A percentile compares a stretch with the other conserved stretches of the same genome.
Evolutionary conservation across 768 basidiomycete genomes (phyloP).

Genomic region (Boletus tylopilopsis): DNA sequence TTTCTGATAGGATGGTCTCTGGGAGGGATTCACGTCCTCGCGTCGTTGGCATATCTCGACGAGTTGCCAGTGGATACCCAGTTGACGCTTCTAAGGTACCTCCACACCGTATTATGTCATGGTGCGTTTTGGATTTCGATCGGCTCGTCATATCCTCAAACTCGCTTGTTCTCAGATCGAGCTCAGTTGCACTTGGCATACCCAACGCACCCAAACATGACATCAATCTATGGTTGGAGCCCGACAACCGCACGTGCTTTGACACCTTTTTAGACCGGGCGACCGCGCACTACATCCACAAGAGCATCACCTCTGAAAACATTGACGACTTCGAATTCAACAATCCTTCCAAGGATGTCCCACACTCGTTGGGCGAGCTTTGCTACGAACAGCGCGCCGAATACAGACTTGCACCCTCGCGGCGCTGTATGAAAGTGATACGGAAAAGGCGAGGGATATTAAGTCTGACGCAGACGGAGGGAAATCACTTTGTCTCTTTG

Average conservation of each 20-base stretch:
- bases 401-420: slow-evolving; percentile 14
- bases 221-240: background rate
- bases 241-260: slow-evolving; percentile 10
- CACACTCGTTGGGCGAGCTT: slow-evolving; percentile 12
- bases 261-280: slow-evolving; percentile 16
- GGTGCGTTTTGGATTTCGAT: slow-evolving; percentile 9
- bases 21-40: slow-evolving; percentile 7
- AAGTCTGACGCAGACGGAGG: slow-evolving; percentile 11
- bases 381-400: slow-evolving; percentile 8
- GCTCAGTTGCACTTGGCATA: slow-evolving; percentile 4
- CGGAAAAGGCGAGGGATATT: slow-evolving; percentile 22
- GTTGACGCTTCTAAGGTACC: slow-evolving; percentile 12
- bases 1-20: slow-evolving; percentile 21
- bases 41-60: slow-evolving; percentile 16
- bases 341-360: background rate
- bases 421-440: slow-evolving; percentile 13
- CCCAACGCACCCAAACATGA: background rate
- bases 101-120: slow-evolving; percentile 17
- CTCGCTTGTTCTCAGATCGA: slow-evolving; percentile 5
- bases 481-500: slow-evolving; percentile 26
- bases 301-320: slow-evolving; percentile 13
- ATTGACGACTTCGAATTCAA: slow-evolving; percentile 16
- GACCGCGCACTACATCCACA: slow-evolving; percentile 16
- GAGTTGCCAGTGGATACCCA: slow-evolving; percentile 2
- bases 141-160: background rate